Evolutionary conservation across 1,139 yeast genomes (phyloP), one percentile per base, ranked within the genome.

Genomic region (Suhomyces guaymorum): DNA sequence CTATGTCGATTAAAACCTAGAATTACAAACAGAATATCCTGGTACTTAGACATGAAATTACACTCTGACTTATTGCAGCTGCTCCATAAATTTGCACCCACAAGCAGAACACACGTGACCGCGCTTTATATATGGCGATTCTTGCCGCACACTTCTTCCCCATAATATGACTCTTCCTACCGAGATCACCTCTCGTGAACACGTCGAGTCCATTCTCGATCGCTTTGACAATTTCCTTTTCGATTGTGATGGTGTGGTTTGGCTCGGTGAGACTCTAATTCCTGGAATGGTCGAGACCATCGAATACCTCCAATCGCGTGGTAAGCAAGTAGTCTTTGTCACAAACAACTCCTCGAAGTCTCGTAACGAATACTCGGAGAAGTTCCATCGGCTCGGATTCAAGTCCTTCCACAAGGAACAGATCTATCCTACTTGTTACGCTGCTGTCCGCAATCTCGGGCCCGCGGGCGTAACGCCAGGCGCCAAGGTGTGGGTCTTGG

Each of bases 191-290:
- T 9, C 23, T 13, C 20, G 20, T 12, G 35, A 29, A 8, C 35
- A 36, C 22, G 83, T 78, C 3, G 66, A 70, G 30, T 52, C 61
- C n/a, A 64, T 90, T 33, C 59, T 90, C 10, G 73, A 70, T 42
- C 59, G 70, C 30, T 84, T 81, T 56, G 96, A 88, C 54, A 84
- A 85, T 41, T 89, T 89, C 51, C 65, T 90, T 40, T 90, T 90
- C 55, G 97, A 90, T 54, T 90, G 97, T 61, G 97, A 90, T 56
- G 97, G 90, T 0, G 97, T 90, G 7, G 68, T 90, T 34, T 90
- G 97, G 97, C 67, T 83, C 24, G 97, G 96, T 11, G 75, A 76
- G 34, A 76, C 73, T 31, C 59, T 83, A 21, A 73, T 90, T 30
- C 96, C 96, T 3, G 74, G 80, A 11, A 83, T 85, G 10, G 66